A percentile compares a stretch with the other conserved stretches of the same genome.
Evolutionary conservation across 2,329 filamentous ascomycete species (phyloP).

Genomic region (Fusarium pseudocircinatum): DNA sequence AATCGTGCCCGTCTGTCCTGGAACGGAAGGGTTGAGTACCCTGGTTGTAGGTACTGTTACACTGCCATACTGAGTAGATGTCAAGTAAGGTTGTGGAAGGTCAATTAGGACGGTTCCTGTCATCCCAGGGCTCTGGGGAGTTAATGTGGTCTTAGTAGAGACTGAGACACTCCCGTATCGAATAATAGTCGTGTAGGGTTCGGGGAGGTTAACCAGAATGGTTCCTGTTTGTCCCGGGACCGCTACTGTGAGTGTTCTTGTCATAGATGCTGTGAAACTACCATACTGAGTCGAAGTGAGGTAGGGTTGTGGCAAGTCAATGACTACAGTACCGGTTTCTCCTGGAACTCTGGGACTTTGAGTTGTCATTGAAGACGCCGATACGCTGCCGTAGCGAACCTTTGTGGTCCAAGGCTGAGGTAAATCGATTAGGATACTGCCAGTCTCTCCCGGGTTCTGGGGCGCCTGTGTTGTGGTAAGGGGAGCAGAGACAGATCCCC

Average conservation of each 20-base stretch:
- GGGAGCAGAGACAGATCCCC: background rate
- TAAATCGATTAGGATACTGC: background rate
- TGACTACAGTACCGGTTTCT: background rate
- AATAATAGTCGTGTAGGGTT: background rate
- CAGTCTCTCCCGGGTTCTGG: background rate
- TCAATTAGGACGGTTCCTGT: background rate
- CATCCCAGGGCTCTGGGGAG: background rate
- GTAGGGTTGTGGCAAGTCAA: background rate
- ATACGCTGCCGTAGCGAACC: background rate
- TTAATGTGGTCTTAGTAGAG: background rate
- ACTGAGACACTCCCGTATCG: background rate
- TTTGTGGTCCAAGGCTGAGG: background rate
- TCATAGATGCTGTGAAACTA: background rate
- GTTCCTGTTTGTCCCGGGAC: background rate
- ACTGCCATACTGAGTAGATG: background rate
- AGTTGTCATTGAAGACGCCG: background rate
- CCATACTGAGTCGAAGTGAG: background rate
- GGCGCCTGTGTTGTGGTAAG: background rate
- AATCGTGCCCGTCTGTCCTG: slow-evolving; percentile 1
- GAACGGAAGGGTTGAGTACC: background rate
- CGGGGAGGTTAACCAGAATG: background rate
- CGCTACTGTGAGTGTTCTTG: background rate
- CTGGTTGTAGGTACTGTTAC: background rate
- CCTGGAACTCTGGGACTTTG: background rate
- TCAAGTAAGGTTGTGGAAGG: background rate